Evolutionary conservation across 2,329 filamentous ascomycete genomes (phyloP).

Genomic region (Cladosporium sp.): DNA sequence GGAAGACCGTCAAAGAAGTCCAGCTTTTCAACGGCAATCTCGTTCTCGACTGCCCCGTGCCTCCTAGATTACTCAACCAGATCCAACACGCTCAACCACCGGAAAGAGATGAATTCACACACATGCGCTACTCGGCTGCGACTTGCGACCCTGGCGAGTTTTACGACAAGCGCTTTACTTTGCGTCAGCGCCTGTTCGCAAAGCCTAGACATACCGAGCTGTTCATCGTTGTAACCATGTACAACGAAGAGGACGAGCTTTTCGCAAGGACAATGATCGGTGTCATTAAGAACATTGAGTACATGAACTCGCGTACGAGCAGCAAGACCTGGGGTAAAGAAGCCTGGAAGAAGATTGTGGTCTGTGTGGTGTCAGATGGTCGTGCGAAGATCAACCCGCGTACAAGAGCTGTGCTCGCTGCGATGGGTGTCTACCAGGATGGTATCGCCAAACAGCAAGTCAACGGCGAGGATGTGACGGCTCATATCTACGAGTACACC

Average conservation of each 20-base stretch:
- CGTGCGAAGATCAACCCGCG: slow-evolving; percentile 94
- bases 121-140: slow-evolving; percentile 90
- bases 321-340: slow-evolving; percentile 99
- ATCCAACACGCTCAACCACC: slow-evolving; percentile 74
- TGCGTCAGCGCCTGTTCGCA: slow-evolving; percentile 86
- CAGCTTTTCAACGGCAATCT: slow-evolving; percentile 92
- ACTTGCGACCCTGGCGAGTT: slow-evolving; percentile 92
- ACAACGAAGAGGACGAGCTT: slow-evolving; percentile 96
- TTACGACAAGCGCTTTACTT: slow-evolving; percentile 81
- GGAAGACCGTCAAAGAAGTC: slow-evolving; percentile 98
- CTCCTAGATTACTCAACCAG: slow-evolving; percentile 80
- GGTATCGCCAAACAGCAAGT: slow-evolving; percentile 98
- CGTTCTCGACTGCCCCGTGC: slow-evolving; percentile 93
- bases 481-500: slow-evolving; percentile 94
- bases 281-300: slow-evolving; percentile 98
- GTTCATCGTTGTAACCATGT: slow-evolving; percentile 97
- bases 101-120: slow-evolving; percentile 84
- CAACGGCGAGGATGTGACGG: slow-evolving; percentile 92
- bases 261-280: slow-evolving; percentile 95
- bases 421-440: slow-evolving; percentile 95
- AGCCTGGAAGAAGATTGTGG: slow-evolving; percentile 99
- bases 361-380: slow-evolving; percentile 94
- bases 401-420: slow-evolving; percentile 83
- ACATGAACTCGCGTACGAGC: slow-evolving; percentile 89
- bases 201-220: slow-evolving; percentile 91